Conservation (phyloP, 345 rosid species). For the Eucalyptus sideroxylon region DNA sequence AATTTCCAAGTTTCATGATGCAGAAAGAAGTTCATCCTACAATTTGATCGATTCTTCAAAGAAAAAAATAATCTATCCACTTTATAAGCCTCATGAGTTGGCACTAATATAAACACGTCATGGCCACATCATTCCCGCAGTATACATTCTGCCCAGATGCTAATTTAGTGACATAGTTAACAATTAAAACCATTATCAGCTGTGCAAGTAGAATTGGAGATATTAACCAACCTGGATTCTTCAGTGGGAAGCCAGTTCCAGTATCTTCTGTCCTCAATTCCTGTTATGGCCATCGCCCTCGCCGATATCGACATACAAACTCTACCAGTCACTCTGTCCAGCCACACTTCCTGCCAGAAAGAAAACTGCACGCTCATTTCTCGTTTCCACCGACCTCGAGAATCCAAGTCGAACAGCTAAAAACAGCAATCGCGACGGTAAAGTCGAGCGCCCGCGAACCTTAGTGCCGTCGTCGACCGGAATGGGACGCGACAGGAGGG, state of each 20-base stretch:
- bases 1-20: background rate
- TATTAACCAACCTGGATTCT: slow-evolving; percentile 68
- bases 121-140: background rate
- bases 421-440: background rate
- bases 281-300: slow-evolving; percentile 84
- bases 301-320: slow-evolving; percentile 86
- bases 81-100: background rate
- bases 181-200: background rate
- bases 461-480: slow-evolving; percentile 65
- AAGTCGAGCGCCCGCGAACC: slow-evolving; percentile 13
- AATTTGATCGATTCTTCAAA: background rate
- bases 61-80: background rate
- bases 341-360: slow-evolving; percentile 66
- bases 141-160: background rate
- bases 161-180: background rate
- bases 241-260: slow-evolving; percentile 94
- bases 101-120: background rate
- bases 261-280: slow-evolving; percentile 89
- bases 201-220: background rate
- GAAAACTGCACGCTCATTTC: background rate
- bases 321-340: slow-evolving; percentile 84
- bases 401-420: background rate
- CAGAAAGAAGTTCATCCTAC: background rate
- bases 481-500: slow-evolving; percentile 69
- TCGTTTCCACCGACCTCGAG: background rate